Evolutionary conservation across 2,329 filamentous ascomycete species (phyloP), one percentile per base, ranked within the genome.

Genomic region (Cytospora leucostoma): DNA sequence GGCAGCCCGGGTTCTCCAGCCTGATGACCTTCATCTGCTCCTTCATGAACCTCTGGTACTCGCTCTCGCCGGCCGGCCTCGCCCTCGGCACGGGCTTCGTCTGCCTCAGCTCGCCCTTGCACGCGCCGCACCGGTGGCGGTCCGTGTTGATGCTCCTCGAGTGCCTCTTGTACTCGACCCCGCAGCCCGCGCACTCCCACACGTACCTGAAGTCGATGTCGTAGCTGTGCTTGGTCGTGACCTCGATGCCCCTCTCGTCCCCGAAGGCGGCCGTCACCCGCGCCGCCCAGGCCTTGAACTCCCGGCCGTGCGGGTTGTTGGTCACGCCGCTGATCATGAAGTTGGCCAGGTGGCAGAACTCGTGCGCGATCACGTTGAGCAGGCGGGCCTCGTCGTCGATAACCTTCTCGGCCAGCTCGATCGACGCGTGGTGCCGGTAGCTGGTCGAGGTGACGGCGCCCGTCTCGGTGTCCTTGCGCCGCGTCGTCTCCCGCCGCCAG

Each of bases 301-400:
- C 89, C 13, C 84, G 82, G 27, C 93, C 93, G 73, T 97, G 93
- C 0, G 93, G 92, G 66, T 91, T 88, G 62, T 87, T 88, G 51
- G 85, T 88, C 40, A 93, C 79, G 40, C 88, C 86, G 56, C 84
- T 88, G 67, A 98, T 80, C 87, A 98, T 96, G 75, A 94, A 97
- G 70, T 93, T 96, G 51, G 92, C 89, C 1, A 98, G 79, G 72
- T 99, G 95, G 74, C 95, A 98, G 78, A 95, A 98, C 71, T 99
- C 95, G 74, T 99, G 95, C 0, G 94, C 92, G n/a, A 98, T 78
- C 0, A 95, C 93, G 74, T 97, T 97, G 67, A 95, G 82, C 1
- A 98, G 83, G 3, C 92, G 86, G 63, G 89, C 76, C 68, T 91
- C 86, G 70, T 89, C 84, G 72, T 92, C 87, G 66, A 98, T 93